Evolutionary conservation across 2,329 filamentous ascomycete genomes (phyloP), one percentile per base, ranked within the genome.

Genomic region (Aspergillus fumigatiaffinis): DNA sequence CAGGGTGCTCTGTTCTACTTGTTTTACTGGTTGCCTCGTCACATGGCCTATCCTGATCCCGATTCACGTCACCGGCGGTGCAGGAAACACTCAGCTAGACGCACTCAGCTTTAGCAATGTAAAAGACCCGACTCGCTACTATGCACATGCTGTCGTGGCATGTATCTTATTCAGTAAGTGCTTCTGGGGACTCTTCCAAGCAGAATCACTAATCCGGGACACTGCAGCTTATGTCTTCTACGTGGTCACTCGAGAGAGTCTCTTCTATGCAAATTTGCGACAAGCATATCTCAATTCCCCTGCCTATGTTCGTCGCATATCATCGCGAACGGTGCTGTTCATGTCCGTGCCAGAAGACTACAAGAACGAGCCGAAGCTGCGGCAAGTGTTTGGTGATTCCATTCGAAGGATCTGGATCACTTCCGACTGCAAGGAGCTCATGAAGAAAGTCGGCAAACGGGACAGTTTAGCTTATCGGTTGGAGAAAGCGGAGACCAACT

Each of bases 21-120:
- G 88, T 72, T 82, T 97, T 29, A 87, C 91, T 6, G 94, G 93
- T 50, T 91, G 89, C 67, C 77, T 84, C 63, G 87, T 97, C 59
- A 91, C 90, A 41, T 96, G 91, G 89, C 93, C 94, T 0, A 82
- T 97, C 32, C 80, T 97, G 17, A 88, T 90, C 84, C 93, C 94
- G 0, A 80, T 97, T 67, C 93, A 97, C 73, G 85, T 86, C 51
- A 96, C 91, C 0, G 94, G 94, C 17, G 87, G 89, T 21, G 87
- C 81, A 21, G 80, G 80, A 0, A 79, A 86, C 57, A 66, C 68
- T 2, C 83, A 96, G 73, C 83, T 99, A 20, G 87, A 97, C 67
- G 78, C 88, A 1, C 79, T 97, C 59, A 89, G 88, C 8, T 91
- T 96, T 68, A 84, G 88, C 66, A 96, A 97, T 69, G 81, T 96